These are phyloP conservation scores for Penicillium coffeae DNA, from an alignment of 495 filamentous ascomycete genomes.

Conservation along the genomic window DNA sequence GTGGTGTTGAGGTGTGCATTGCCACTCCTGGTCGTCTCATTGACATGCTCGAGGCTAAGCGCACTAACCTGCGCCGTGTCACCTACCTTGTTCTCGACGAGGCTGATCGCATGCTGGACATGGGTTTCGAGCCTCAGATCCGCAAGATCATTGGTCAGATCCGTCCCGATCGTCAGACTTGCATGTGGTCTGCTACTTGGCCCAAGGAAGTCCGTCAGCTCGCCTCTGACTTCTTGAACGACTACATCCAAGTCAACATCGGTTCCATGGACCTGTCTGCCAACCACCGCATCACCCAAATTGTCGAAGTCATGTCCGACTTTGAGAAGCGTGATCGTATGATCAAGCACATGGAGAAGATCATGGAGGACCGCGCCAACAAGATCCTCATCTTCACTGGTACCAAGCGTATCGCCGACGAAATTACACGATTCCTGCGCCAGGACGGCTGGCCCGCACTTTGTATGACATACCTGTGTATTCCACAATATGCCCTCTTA, in stretches of 20 bases:
- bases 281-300: conserved; percentile 97
- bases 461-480: conserved; percentile 57
- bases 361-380: conserved; percentile 93
- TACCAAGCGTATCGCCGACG: conserved; percentile 97
- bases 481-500: neutral
- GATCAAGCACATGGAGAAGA: conserved; percentile 95
- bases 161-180: conserved; percentile 96
- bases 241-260: conserved; percentile 99
- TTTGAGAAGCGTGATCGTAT: conserved; percentile 97
- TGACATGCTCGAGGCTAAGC: conserved; percentile 96
- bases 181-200: conserved; percentile 99
- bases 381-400: conserved; percentile 96
- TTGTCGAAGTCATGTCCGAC: conserved; percentile 92
- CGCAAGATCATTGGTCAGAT: conserved; percentile 97
- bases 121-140: conserved; percentile 99
- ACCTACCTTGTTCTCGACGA: conserved; percentile 98
- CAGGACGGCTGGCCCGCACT: conserved; percentile 99
- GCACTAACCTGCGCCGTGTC: conserved; percentile 96
- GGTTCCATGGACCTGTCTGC: conserved; percentile 95
- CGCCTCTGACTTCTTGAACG: conserved; percentile 88
- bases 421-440: conserved; percentile 96
- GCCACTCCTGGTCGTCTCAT: conserved; percentile 96
- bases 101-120: conserved; percentile 99
- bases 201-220: conserved; percentile 97
- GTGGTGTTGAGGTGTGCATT: conserved; percentile 97